Evolutionary conservation across 1,139 yeast genomes (phyloP).

Genomic region (Casaregolazyma suthepensis): DNA sequence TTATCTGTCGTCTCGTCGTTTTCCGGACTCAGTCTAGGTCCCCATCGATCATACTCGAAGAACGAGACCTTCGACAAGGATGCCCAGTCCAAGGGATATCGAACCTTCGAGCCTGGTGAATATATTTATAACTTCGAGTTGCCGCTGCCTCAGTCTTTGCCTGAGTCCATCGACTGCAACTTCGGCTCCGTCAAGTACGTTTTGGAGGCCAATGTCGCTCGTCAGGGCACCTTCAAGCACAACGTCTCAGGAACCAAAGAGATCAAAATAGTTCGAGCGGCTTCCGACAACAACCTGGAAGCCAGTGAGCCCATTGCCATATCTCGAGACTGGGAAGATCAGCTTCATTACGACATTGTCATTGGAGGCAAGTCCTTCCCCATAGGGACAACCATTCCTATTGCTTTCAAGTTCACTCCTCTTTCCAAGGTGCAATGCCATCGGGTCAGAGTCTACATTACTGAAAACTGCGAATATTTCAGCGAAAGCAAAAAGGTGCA

Average conservation of each 20-base stretch:
- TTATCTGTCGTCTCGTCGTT: constrained; percentile 10
- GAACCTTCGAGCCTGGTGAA: constrained; percentile 68
- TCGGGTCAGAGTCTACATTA: constrained; percentile 72
- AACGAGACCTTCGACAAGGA: constrained; percentile 30
- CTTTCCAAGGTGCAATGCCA: constrained; percentile 83
- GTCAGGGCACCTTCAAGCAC: constrained; percentile 81
- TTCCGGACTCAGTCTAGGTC: constrained; percentile 17
- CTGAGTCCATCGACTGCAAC: constrained; percentile 72
- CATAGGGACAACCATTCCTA: constrained; percentile 74
- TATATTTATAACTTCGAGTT: constrained; percentile 89
- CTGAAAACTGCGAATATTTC: constrained; percentile 86
- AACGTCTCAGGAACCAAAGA: constrained; percentile 61
- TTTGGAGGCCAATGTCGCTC: constrained; percentile 61
- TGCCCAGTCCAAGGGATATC: constrained; percentile 32
- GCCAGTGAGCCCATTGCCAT: constrained; percentile 92
- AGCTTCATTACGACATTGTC: constrained; percentile 79
- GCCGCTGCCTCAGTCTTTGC: constrained; percentile 72
- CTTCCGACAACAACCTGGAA: constrained; percentile 72
- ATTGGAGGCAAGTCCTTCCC: constrained; percentile 84
- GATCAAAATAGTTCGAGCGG: constrained; percentile 64
- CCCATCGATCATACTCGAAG: constrained; percentile 22
- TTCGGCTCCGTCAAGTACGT: constrained; percentile 73
- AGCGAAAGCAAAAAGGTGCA: constrained; percentile 84
- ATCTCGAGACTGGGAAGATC: constrained; percentile 89
- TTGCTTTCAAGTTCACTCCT: constrained; percentile 79